Evolutionary conservation across 768 basidiomycete genomes (phyloP).

Genomic region (Kwoniella bestiolae): DNA sequence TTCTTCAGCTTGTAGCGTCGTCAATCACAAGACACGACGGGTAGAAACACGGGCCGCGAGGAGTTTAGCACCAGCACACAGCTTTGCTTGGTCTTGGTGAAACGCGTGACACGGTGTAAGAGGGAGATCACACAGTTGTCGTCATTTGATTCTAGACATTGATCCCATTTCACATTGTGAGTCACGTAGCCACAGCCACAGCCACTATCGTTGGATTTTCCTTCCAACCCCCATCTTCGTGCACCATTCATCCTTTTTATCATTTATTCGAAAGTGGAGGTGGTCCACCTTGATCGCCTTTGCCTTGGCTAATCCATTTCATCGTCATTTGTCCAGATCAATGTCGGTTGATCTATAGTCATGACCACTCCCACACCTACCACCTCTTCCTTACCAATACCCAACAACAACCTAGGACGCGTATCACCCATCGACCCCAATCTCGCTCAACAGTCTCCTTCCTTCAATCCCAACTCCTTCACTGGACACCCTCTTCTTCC

Average conservation of each 20-base stretch:
- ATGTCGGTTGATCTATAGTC: not conserved
- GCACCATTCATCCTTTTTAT: not conserved
- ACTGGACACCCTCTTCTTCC: conserved; percentile 11
- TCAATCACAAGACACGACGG: no score
- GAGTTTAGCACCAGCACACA: no score
- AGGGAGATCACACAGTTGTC: no score
- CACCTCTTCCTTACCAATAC: conserved; percentile 17
- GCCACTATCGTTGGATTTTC: not conserved
- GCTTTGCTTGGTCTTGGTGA: no score
- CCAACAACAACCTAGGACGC: conserved; percentile 21
- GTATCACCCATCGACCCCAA: conserved; percentile 11
- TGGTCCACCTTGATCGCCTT: no score
- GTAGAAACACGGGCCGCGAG: no score
- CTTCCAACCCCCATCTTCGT: no score
- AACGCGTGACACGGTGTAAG: no score
- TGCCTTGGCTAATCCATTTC: not conserved
- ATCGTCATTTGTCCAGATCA: not conserved
- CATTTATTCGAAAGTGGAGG: not conserved
- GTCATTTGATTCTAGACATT: no score
- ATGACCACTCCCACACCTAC: conserved; percentile 25
- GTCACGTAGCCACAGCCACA: not conserved
- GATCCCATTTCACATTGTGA: no score
- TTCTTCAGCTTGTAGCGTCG: no score
- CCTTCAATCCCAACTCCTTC: conserved; percentile 7
- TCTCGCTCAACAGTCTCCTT: conserved; percentile 2